Evolutionary conservation across 2,329 filamentous ascomycete genomes (phyloP).

Genomic region (Elsinoe australis): DNA sequence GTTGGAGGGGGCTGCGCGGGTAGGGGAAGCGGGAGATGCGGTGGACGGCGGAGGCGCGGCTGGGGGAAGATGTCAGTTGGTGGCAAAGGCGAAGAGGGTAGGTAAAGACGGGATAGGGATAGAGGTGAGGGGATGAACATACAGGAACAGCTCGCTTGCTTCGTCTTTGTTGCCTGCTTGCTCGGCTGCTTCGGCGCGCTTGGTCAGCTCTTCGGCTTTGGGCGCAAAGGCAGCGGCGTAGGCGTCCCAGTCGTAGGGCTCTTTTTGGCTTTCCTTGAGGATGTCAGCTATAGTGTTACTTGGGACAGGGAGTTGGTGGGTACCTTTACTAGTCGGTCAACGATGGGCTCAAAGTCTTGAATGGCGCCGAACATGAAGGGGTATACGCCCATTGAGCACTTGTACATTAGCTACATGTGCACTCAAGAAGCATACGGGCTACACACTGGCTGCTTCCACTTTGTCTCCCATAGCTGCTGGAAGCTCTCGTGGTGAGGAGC

Average conservation of each 20-base stretch:
- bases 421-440: neutral
- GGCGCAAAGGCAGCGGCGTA: conserved; percentile 59
- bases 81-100: too few relatives aligned
- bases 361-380: conserved; percentile 62
- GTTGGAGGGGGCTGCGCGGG: conserved; percentile 44
- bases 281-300: neutral
- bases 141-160: conserved; percentile 56
- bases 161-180: conserved; percentile 42
- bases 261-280: conserved; percentile 49
- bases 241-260: conserved; percentile 53
- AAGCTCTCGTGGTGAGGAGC: conserved; percentile 43
- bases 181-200: conserved; percentile 46
- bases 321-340: conserved; percentile 54
- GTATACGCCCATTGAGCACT: conserved; percentile 46
- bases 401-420: conserved; percentile 33
- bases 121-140: conserved; percentile 17
- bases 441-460: conserved; percentile 61
- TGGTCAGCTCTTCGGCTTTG: conserved; percentile 50
- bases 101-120: neutral
- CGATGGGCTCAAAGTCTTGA: conserved; percentile 63
- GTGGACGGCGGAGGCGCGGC: conserved; percentile 63
- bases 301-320: conserved; percentile 7
- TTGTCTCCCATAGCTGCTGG: conserved; percentile 58
- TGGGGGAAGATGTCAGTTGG: too few relatives aligned
- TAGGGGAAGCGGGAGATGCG: conserved; percentile 64